Evolutionary conservation across 306 rosid genomes (phyloP).

Genomic region (Quercus cerris): DNA sequence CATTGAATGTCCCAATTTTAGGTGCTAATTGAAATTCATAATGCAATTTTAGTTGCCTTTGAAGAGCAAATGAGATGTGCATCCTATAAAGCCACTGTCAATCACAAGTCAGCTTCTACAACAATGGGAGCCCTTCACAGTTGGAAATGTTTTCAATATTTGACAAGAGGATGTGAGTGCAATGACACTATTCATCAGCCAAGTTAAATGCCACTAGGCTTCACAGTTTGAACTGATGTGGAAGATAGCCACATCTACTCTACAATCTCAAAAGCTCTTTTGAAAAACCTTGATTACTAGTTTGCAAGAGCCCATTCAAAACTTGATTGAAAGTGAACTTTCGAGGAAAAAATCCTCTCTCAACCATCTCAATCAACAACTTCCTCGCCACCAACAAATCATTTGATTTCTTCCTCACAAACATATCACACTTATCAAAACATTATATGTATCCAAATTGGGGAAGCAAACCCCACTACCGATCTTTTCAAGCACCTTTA

Average conservation of each 20-base stretch:
- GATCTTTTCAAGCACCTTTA: slow-evolving; percentile 68
- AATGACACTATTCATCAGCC: not conserved
- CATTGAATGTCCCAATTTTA: not conserved
- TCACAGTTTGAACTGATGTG: slow-evolving; percentile 59
- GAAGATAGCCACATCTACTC: slow-evolving; percentile 63
- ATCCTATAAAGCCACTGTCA: not conserved
- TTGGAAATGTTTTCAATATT: no score
- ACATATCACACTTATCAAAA: slow-evolving; percentile 74
- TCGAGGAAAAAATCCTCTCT: slow-evolving; percentile 70
- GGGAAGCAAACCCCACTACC: slow-evolving; percentile 61
- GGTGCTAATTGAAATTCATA: no score
- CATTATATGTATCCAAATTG: slow-evolving; percentile 79
- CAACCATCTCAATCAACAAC: slow-evolving; percentile 80
- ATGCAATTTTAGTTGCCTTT: not conserved
- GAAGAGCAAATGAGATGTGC: not conserved
- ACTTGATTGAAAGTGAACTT: slow-evolving; percentile 68
- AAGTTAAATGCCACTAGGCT: not conserved
- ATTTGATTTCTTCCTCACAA: slow-evolving; percentile 73
- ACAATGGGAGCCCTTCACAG: not conserved
- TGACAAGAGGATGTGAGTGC: not conserved
- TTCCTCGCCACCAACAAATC: slow-evolving; percentile 82
- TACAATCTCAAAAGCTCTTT: slow-evolving; percentile 72
- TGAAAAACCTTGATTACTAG: slow-evolving; percentile 78
- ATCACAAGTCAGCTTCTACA: not conserved
- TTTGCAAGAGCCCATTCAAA: slow-evolving; percentile 71